phyloP scores from a whole-genome alignment of 2,329 filamentous ascomycete genomes.

The Cladosporium sp. region DNA sequence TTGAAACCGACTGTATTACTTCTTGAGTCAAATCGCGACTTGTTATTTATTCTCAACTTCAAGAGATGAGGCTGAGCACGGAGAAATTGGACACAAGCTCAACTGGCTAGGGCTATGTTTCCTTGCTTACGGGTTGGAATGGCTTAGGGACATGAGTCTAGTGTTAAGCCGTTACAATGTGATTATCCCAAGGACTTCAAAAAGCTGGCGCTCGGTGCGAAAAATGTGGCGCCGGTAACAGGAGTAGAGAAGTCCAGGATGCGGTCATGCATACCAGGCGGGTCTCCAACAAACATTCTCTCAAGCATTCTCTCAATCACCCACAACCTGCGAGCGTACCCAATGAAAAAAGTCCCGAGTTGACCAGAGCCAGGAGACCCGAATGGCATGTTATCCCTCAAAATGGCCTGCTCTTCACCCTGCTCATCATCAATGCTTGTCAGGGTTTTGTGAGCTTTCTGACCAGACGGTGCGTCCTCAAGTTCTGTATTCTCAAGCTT shows the following conservation, averaged over 20 bases:
- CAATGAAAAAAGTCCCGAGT: slow-evolving; percentile 9
- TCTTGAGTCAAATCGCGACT: too few relatives aligned
- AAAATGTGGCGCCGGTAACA: slow-evolving; percentile 52
- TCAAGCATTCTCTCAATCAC: slow-evolving; percentile 53
- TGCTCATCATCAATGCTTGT: slow-evolving; percentile 50
- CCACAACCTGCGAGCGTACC: not conserved
- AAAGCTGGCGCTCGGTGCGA: slow-evolving; percentile 32
- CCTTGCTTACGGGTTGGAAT: too few relatives aligned
- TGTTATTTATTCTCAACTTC: too few relatives aligned
- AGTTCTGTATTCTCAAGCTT: slow-evolving; percentile 57
- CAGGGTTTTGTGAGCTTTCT: slow-evolving; percentile 48
- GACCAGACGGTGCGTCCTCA: slow-evolving; percentile 43
- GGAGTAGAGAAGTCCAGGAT: slow-evolving; percentile 53
- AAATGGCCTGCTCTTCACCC: slow-evolving; percentile 50
- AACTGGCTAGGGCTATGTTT: too few relatives aligned
- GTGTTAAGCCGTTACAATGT: too few relatives aligned
- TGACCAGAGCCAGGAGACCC: slow-evolving; percentile 49
- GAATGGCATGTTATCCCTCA: slow-evolving; percentile 60
- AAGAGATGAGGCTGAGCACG: too few relatives aligned
- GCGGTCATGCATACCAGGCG: slow-evolving; percentile 52
- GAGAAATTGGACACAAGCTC: too few relatives aligned
- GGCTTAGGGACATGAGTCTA: too few relatives aligned
- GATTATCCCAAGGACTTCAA: too few relatives aligned
- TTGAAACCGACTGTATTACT: too few relatives aligned
- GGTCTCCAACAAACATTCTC: slow-evolving; percentile 53